phyloP scores from a whole-genome alignment of 2,329 filamentous ascomycete genomes.

The Catunica adiposa region DNA sequence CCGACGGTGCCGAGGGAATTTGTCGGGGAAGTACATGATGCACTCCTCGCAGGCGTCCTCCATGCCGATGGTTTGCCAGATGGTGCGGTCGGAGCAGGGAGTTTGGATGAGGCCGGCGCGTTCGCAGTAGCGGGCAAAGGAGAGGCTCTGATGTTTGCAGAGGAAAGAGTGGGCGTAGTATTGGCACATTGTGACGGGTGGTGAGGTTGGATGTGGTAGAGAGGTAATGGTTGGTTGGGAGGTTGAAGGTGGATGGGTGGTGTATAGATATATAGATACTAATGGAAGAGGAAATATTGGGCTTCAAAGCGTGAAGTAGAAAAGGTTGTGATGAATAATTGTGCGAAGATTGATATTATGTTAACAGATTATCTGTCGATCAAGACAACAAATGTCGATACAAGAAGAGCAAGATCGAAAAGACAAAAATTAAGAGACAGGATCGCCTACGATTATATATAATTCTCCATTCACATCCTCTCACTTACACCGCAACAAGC shows the following conservation, averaged over 20 bases:
- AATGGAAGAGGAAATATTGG: neutral
- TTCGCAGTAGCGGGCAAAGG: conserved; percentile 23
- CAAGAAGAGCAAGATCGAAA: neutral
- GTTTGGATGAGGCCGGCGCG: conserved; percentile 24
- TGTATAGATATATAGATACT: neutral
- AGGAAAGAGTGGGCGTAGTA: conserved; percentile 25
- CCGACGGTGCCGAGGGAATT: conserved; percentile 15
- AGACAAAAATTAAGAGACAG: neutral
- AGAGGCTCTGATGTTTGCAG: conserved; percentile 22
- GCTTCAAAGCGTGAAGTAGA: too few species aligned
- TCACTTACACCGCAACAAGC: neutral
- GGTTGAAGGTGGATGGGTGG: neutral
- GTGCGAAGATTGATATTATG: neutral
- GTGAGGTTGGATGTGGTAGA: neutral
- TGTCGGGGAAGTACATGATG: conserved; percentile 19
- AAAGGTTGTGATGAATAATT: neutral
- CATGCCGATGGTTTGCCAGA: conserved; percentile 24
- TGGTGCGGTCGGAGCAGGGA: conserved; percentile 20
- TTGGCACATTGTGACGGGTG: conserved; percentile 21
- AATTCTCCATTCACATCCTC: too few species aligned
- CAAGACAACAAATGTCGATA: neutral
- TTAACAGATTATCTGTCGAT: neutral
- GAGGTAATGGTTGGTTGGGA: neutral
- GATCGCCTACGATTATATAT: neutral
- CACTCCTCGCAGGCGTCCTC: conserved; percentile 24